Base-by-base conservation (phyloP, 2,329 filamentous ascomycete genomes). In the Fusarium coicis region DNA sequence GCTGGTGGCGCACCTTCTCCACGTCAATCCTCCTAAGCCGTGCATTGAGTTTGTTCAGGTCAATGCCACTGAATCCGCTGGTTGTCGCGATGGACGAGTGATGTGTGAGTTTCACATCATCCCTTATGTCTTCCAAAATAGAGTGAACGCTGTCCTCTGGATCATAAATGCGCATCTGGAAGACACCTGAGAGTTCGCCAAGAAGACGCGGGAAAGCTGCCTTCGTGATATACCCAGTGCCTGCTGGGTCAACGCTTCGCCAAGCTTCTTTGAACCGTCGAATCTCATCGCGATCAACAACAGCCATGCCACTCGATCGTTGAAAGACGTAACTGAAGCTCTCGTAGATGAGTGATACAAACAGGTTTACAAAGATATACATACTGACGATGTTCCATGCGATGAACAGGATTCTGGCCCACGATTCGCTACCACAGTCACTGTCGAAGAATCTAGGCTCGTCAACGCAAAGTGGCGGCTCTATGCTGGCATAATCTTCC, bases 301-400 rank as follows among this genome's bases (percentile, higher is more conserved):
- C 92, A 10, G 93, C 94, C 76, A 98, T 88, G n/a, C 95, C 94
- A 78, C 93, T 97, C 68, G 96, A 98, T 72, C 95, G 91, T 84
- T 99, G 97, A 81, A 98, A 99, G 72, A 99, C 96, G 79, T 99
- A 99, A 81, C 95, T 97, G 87, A 99, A 99, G 83, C 95, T 98
- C 85, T 99, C 96, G 84, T 97, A 99, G 76, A 99, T 99, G 81
- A 99, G 91, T 54, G 96, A 99, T 66, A 99, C 96, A 82, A 99
- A 99, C 80, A 99, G 85, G 79, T 96, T 98, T 79, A 98, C 96
- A 79, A 99, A 99, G 78, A 99, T 97, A 84, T 99, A 99, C 96
- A 99, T 99, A 93, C 96, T 98, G 83, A 99, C 89, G 78, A 99
- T 96, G 85, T 99, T 99, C 96, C 96, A 99, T 9, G 93, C 90